phyloP scores from a whole-genome alignment of 768 basidiomycete species.

The Tylopilus sp. region DNA sequence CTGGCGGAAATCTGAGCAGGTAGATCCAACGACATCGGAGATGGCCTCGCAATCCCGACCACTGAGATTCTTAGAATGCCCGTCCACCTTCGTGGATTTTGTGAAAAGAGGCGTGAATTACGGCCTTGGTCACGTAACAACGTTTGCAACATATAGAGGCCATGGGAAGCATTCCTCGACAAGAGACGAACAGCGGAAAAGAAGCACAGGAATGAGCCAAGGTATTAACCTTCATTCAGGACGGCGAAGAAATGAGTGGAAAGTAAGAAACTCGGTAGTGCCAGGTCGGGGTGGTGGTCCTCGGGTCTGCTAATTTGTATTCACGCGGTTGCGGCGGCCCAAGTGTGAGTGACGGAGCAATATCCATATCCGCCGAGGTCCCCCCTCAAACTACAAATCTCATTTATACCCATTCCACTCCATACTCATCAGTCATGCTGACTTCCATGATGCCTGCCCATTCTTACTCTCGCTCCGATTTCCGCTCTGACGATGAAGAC shows the following conservation, averaged over 20 bases:
- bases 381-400: conserved; percentile 15
- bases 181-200: conserved; percentile 1
- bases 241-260: not conserved
- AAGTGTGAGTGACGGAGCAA: conserved; percentile 30
- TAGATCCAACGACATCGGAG: conserved; percentile 15
- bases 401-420: conserved; percentile 21
- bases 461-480: conserved; percentile 1
- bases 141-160: not conserved
- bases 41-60: conserved; percentile 3
- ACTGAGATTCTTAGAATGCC: conserved; percentile 8
- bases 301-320: conserved; percentile 21
- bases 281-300: conserved; percentile 11
- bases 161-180: conserved; percentile 1
- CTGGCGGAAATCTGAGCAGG: no score
- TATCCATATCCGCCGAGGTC: conserved; percentile 31
- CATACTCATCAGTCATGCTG: conserved; percentile 7
- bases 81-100: not conserved
- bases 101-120: not conserved
- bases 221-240: not conserved
- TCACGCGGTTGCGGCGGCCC: conserved; percentile 29
- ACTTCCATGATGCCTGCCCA: conserved; percentile 14
- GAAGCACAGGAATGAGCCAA: conserved; percentile 4
- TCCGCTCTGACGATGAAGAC: conserved; percentile 39
- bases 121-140: conserved; percentile 14
- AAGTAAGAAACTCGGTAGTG: not conserved